phyloP scores from a whole-genome alignment of 257 asterid genomes.

The Echites panduratus region DNA sequence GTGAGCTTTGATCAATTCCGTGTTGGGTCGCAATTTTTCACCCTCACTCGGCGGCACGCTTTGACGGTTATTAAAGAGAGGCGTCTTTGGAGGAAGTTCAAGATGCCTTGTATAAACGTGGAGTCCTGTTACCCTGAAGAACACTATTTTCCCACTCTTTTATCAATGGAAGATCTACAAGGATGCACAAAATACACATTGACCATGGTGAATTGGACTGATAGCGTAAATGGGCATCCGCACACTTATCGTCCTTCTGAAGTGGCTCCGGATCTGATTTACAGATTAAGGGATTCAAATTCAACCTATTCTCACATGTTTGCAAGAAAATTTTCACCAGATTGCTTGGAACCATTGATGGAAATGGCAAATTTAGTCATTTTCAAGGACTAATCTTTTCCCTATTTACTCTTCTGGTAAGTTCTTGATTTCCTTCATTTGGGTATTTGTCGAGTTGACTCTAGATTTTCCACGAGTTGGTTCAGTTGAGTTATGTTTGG shows the following conservation, averaged over 20 bases:
- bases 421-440: constrained; percentile 18
- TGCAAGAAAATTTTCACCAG: constrained; percentile 81
- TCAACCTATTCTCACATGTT: constrained; percentile 56
- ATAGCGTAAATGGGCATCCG: constrained; percentile 70
- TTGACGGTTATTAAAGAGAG: constrained; percentile 74
- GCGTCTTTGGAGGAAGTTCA: constrained; percentile 79
- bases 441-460: constrained; percentile 18
- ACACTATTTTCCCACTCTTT: constrained; percentile 82
- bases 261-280: constrained; percentile 54
- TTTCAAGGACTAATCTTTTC: constrained; percentile 60
- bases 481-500: constrained; percentile 3
- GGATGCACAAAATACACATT: constrained; percentile 56
- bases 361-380: constrained; percentile 68
- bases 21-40: constrained; percentile 81
- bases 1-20: constrained; percentile 59
- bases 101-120: constrained; percentile 65
- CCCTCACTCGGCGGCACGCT: constrained; percentile 57
- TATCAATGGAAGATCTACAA: constrained; percentile 69
- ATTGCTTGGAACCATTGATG: constrained; percentile 65
- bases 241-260: constrained; percentile 71
- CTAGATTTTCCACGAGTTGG: not conserved
- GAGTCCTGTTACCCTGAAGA: constrained; percentile 86
- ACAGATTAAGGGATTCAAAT: constrained; percentile 62
- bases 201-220: constrained; percentile 92
- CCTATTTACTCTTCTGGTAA: constrained; percentile 33